Conservation (phyloP, 768 basidiomycete genomes). For the Amanita fuliginea region DNA sequence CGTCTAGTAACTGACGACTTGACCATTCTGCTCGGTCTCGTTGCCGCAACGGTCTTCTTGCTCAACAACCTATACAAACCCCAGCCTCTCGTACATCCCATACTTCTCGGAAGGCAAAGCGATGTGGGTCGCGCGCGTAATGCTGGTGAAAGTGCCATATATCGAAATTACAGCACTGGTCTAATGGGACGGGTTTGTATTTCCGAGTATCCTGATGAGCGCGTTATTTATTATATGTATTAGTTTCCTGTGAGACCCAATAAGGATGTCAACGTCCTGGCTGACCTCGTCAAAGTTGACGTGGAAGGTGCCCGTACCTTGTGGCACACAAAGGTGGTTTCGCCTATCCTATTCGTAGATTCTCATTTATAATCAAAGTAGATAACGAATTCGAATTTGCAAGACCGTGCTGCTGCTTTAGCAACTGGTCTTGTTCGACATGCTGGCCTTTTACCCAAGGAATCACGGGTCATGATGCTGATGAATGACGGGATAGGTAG, state of each 20-base stretch:
- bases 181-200: conserved; percentile 64
- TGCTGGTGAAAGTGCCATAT: conserved; percentile 74
- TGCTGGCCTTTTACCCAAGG: conserved; percentile 40
- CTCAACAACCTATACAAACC: conserved; percentile 72
- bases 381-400: conserved; percentile 67
- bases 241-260: conserved; percentile 68
- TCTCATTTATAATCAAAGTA: conserved; percentile 15
- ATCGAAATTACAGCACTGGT: conserved; percentile 84
- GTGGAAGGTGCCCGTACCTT: conserved; percentile 58
- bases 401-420: conserved; percentile 59
- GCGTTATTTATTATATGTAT: background rate
- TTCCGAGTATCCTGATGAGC: background rate
- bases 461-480: conserved; percentile 63
- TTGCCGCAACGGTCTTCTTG: conserved; percentile 66
- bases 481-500: conserved; percentile 72
- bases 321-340: conserved; percentile 64
- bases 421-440: conserved; percentile 61
- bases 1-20: conserved; percentile 70
- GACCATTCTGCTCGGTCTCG: conserved; percentile 66
- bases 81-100: conserved; percentile 85
- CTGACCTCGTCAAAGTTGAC: conserved; percentile 59
- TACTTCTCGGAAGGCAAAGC: conserved; percentile 85
- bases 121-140: conserved; percentile 79
- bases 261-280: conserved; percentile 58
- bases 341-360: conserved; percentile 3